Conservation (phyloP, 176 grass and related monocot species). For the Hordeum vulgare region MorexV3_pseudomolecules_assembly NC_058524.1:622788332-622788831, state of each 20-base stretch:
- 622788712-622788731: too few species aligned
- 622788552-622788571: slow-evolving; percentile 30
- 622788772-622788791: too few species aligned
- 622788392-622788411: slow-evolving; percentile 35
- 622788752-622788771: too few species aligned
- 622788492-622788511: background rate
- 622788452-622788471: slow-evolving; percentile 36
- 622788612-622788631: background rate
- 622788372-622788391: slow-evolving; percentile 21
- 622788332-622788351: slow-evolving; percentile 19
- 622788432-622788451: slow-evolving; percentile 44
- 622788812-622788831: too few species aligned
- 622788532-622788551: background rate
- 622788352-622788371: background rate
- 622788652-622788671: background rate
- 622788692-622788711: too few species aligned
- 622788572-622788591: background rate
- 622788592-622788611: background rate
- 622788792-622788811: too few species aligned
- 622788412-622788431: slow-evolving; percentile 44
- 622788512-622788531: background rate
- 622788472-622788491: background rate
- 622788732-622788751: too few species aligned
- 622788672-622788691: too few species aligned
- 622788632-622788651: background rate